phyloP scores from a whole-genome alignment of 2,329 filamentous ascomycete genomes.

The Talaromyces sp. region DNA sequence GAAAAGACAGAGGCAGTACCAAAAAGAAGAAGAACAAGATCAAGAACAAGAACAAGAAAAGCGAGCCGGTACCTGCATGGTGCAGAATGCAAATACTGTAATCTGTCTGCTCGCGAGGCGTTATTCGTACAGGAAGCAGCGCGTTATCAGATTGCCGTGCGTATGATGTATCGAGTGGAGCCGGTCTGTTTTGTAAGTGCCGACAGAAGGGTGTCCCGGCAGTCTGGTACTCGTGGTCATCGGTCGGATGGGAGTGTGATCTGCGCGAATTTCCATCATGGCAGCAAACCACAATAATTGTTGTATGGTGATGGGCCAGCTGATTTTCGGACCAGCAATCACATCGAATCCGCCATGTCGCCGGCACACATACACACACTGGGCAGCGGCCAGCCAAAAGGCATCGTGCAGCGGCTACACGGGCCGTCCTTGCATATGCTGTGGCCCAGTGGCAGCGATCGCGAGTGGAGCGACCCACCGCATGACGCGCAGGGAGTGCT shows the following conservation, averaged over 20 bases:
- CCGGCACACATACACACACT: not conserved
- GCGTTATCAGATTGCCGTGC: not conserved
- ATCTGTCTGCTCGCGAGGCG: not conserved
- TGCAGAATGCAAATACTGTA: not conserved
- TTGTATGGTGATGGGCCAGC: not conserved
- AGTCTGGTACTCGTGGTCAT: not conserved
- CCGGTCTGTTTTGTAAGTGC: not conserved
- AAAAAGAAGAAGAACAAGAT: not conserved
- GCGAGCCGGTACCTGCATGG: not conserved
- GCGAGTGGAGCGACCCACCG: not conserved
- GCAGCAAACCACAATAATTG: not conserved
- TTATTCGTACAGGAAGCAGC: not conserved
- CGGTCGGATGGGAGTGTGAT: not conserved
- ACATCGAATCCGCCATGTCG: not conserved
- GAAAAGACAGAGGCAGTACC: not conserved
- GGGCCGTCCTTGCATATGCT: conserved; percentile 9
- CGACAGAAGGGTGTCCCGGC: not conserved
- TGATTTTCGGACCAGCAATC: not conserved
- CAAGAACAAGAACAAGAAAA: not conserved
- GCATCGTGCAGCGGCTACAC: conserved; percentile 8
- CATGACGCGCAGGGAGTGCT: not conserved
- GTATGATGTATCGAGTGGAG: not conserved
- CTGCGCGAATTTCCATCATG: not conserved
- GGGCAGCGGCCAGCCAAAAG: not conserved
- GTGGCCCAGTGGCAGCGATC: conserved; percentile 3